A percentile compares a stretch with the other conserved stretches of the same genome.
Conservation (phyloP, 768 basidiomycete genomes). For the Trichaptum fuscoviolaceum region DNA sequence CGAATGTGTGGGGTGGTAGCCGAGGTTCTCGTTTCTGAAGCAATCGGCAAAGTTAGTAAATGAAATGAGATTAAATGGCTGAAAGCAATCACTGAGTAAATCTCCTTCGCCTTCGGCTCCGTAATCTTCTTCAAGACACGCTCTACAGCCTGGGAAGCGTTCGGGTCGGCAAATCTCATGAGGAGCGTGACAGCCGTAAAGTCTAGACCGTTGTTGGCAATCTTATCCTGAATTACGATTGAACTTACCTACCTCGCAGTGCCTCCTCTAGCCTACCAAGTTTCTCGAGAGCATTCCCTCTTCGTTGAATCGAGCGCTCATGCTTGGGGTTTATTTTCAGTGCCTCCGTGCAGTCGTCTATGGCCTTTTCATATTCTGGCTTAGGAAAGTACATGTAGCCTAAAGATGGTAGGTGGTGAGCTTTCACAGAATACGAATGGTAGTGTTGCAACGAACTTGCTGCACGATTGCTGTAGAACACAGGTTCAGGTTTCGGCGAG, state of each 20-base stretch:
- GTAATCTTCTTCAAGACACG: slow-evolving; percentile 87
- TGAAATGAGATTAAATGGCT: background rate
- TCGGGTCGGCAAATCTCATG: slow-evolving; percentile 83
- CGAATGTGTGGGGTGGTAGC: slow-evolving; percentile 86
- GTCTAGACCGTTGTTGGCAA: slow-evolving; percentile 40
- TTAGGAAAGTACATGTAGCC: slow-evolving; percentile 91
- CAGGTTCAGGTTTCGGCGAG: slow-evolving; percentile 77
- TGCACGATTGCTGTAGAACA: slow-evolving; percentile 95
- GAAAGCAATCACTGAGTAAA: slow-evolving; percentile 24
- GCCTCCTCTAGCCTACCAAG: slow-evolving; percentile 72
- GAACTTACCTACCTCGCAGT: slow-evolving; percentile 56
- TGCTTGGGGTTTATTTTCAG: slow-evolving; percentile 79
- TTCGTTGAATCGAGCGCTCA: slow-evolving; percentile 86
- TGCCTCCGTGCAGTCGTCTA: slow-evolving; percentile 86
- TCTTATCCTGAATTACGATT: slow-evolving; percentile 14
- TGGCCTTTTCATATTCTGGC: slow-evolving; percentile 75
- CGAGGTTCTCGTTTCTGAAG: slow-evolving; percentile 66
- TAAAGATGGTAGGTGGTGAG: slow-evolving; percentile 22
- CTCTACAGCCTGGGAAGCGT: slow-evolving; percentile 77
- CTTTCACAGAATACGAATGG: background rate
- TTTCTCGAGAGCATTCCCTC: slow-evolving; percentile 79
- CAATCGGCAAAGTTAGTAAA: background rate
- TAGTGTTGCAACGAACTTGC: slow-evolving; percentile 59
- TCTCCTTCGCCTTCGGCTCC: slow-evolving; percentile 62
- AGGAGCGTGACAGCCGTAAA: slow-evolving; percentile 96